Evolutionary conservation across 768 basidiomycete species (phyloP).

Genomic region (Podaxis carcinomalis): DNA sequence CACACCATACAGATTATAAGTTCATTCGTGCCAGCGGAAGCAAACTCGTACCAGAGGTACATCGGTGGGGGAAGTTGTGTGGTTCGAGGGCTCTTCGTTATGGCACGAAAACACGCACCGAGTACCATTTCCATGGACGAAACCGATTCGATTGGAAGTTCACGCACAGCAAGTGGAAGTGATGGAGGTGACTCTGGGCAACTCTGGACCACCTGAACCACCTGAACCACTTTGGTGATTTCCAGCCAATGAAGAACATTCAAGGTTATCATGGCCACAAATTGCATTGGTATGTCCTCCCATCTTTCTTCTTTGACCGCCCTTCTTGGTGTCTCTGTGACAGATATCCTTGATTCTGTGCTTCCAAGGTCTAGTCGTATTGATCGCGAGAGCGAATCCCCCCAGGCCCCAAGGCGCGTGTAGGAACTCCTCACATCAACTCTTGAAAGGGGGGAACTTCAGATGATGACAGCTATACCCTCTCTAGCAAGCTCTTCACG

Average conservation of each 20-base stretch:
- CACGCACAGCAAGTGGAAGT: too few species aligned
- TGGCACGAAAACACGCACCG: too few species aligned
- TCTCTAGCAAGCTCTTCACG: constrained; percentile 92
- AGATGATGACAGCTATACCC: constrained; percentile 39
- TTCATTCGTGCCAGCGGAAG: constrained; percentile 94
- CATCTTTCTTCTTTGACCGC: not conserved
- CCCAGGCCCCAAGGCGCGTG: constrained; percentile 92
- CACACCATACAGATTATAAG: constrained; percentile 93
- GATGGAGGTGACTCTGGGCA: too few species aligned
- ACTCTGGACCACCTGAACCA: constrained; percentile 19
- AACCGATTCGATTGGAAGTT: too few species aligned
- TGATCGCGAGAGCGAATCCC: constrained; percentile 96
- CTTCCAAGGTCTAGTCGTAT: constrained; percentile 93
- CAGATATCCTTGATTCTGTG: constrained; percentile 93
- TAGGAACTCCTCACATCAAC: constrained; percentile 95
- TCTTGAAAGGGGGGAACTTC: constrained; percentile 76
- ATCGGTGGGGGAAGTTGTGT: too few species aligned
- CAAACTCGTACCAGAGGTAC: constrained; percentile 94
- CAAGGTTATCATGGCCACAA: constrained; percentile 93
- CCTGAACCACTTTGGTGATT: constrained; percentile 79
- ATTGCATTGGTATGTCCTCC: constrained; percentile 71
- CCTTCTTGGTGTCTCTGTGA: not conserved
- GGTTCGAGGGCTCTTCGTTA: too few species aligned
- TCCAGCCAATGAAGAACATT: constrained; percentile 98
- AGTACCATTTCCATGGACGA: too few species aligned